Conservation (phyloP, 2,329 filamentous ascomycete species). For the Apiospora sp. region DNA sequence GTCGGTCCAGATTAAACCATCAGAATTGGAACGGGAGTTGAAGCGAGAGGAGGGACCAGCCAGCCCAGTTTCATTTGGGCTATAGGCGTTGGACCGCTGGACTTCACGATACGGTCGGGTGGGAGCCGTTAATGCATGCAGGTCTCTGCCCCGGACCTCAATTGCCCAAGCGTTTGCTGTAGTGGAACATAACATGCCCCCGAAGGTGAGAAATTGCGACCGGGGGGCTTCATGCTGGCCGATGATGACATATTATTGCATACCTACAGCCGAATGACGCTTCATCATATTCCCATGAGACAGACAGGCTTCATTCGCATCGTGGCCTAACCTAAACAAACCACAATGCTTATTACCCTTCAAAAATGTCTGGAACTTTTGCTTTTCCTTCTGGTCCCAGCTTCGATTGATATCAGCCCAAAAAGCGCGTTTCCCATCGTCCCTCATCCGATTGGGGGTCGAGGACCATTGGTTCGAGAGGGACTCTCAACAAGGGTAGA, state of each 20-base stretch:
- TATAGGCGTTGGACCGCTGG: constrained; percentile 6
- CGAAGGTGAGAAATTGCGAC: neutral
- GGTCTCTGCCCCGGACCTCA: neutral
- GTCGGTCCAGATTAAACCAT: neutral
- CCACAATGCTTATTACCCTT: neutral
- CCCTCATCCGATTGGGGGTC: constrained; percentile 6
- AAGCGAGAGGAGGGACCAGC: neutral
- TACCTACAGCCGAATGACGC: constrained; percentile 12
- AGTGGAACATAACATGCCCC: constrained; percentile 9
- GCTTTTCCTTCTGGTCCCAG: neutral
- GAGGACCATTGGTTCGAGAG: neutral
- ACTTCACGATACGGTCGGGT: constrained; percentile 16
- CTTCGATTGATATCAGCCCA: neutral
- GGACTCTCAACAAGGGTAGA: constrained; percentile 8
- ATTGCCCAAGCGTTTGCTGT: constrained; percentile 13
- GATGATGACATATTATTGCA: constrained; percentile 8
- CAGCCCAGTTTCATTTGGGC: constrained; percentile 10
- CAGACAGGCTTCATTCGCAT: neutral
- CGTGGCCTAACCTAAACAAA: neutral
- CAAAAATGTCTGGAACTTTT: neutral
- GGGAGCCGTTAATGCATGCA: constrained; percentile 12
- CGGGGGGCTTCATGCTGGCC: neutral
- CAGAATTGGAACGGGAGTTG: neutral
- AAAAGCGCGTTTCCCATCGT: neutral
- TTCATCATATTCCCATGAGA: neutral